Evolutionary conservation across 2,329 filamentous ascomycete genomes (phyloP).

Genomic region (Alternaria solani): DNA sequence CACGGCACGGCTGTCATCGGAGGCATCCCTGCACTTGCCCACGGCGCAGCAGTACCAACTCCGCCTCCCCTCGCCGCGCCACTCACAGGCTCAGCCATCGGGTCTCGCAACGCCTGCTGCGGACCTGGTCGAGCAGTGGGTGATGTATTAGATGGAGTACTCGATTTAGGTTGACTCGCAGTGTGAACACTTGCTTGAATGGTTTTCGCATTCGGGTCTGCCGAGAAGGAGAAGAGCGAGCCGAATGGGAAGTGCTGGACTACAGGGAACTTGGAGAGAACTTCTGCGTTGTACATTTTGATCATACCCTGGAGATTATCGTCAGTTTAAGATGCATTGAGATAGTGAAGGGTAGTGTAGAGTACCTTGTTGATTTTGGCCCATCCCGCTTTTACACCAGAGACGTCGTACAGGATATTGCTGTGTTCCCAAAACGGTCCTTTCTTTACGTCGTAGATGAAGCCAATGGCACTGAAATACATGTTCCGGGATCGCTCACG

Average conservation of each 20-base stretch:
- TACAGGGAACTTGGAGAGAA: conserved; percentile 94
- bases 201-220: conserved; percentile 51
- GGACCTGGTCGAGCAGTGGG: conserved; percentile 27
- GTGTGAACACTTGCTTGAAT: conserved; percentile 48
- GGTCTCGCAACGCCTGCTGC: conserved; percentile 35
- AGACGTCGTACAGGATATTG: conserved; percentile 92
- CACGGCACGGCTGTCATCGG: conserved; percentile 11
- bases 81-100: conserved; percentile 29
- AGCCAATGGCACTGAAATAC: conserved; percentile 95
- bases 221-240: conserved; percentile 59
- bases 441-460: conserved; percentile 96
- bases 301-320: conserved; percentile 77
- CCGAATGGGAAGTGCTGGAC: conserved; percentile 83
- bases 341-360: accelerated
- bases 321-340: neutral
- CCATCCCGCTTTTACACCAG: conserved; percentile 88
- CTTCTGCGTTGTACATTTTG: conserved; percentile 99
- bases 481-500: conserved; percentile 61
- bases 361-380: conserved; percentile 84
- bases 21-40: conserved; percentile 23
- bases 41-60: conserved; percentile 35
- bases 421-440: conserved; percentile 96
- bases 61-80: conserved; percentile 9
- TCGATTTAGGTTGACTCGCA: conserved; percentile 43
- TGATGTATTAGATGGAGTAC: conserved; percentile 23